Base-by-base conservation (phyloP, 2,329 filamentous ascomycete genomes). In the Pyrenochaeta sp. region DNA sequence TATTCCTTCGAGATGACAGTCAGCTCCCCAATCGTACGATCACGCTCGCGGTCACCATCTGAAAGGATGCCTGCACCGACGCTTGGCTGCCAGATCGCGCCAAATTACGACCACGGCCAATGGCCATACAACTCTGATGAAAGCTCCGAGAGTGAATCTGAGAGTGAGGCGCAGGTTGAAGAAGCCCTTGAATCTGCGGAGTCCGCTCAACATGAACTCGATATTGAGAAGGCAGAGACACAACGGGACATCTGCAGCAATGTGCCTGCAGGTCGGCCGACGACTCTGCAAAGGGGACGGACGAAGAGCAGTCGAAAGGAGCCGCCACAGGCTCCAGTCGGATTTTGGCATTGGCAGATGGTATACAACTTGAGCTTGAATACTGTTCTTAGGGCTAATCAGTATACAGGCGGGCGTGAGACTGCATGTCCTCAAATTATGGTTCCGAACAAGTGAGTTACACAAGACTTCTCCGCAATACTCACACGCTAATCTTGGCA, bases 341-440 rank as follows among this genome's bases (percentile, higher is more conserved):
- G 68, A 11, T 72, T 72, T 42, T 72, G 66, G 62, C 58, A 70
- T 44, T 68, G 60, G 63, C 41, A 59, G 17, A 72, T 72, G 66
- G 64, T 66, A 46, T 42, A 54, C 35, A 21, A 1, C 7, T 12
- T 10, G 6, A n/a, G 7, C 20, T 17, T 14, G 12, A 29, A 40
- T 29, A n/a, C 17, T 27, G 12, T 43, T 23, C 3, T 31, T 14
- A 39, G 6, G n/a, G 29, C 40, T 54, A 29, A 56, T 36, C 5
- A 2, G 18, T 2, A 5, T n/a, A 12, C 18, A 61, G 64, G 61
- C 67, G 32, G 69, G 68, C 15, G 68, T 71, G 3, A 50, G 69
- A 41, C 27, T 72, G 18, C 69, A 72, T 51, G 69, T 72, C 14
- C 33, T 72, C 7, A 64, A 64, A 37, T 48, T 72, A 2, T 71